These are phyloP conservation scores for Aureobasidium leucospermi DNA, from an alignment of 2,329 filamentous ascomycete genomes.

Conservation along the genomic window DNA sequence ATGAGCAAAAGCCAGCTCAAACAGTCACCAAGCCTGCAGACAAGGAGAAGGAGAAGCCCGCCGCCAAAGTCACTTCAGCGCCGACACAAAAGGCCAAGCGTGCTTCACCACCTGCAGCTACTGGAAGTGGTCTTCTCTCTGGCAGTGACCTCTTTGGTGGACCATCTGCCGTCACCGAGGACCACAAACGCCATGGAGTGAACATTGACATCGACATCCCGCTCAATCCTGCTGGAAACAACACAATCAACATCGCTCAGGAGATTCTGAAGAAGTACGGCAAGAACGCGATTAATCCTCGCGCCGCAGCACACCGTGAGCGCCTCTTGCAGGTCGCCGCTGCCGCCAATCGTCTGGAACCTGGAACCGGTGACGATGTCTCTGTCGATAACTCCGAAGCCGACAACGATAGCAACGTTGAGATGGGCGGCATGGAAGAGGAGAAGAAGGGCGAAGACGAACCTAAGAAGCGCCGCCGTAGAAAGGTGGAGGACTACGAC, in stretches of 20 bases:
- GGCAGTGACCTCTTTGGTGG: constrained; percentile 55
- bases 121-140: constrained; percentile 57
- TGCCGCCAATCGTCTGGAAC: constrained; percentile 77
- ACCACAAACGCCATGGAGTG: constrained; percentile 45
- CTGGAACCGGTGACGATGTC: constrained; percentile 58
- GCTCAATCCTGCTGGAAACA: constrained; percentile 73
- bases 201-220: constrained; percentile 81
- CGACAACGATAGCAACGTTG: constrained; percentile 70
- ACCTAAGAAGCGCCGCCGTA: constrained; percentile 73
- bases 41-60: constrained; percentile 12
- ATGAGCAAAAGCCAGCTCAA: background rate
- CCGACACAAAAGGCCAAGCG: constrained; percentile 32
- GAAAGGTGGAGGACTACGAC: constrained; percentile 59
- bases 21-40: constrained; percentile 2
- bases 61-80: background rate
- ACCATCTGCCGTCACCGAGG: constrained; percentile 39
- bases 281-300: constrained; percentile 87
- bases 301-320: constrained; percentile 80
- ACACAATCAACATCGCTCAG: constrained; percentile 91
- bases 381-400: constrained; percentile 60
- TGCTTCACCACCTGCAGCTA: constrained; percentile 49
- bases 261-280: constrained; percentile 91
- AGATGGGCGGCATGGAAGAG: constrained; percentile 62
- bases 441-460: constrained; percentile 58
- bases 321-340: constrained; percentile 82